These are phyloP conservation scores for Aschersonia sp. DNA, from an alignment of 2,329 filamentous ascomycete genomes.

Conservation along the genomic window DNA sequence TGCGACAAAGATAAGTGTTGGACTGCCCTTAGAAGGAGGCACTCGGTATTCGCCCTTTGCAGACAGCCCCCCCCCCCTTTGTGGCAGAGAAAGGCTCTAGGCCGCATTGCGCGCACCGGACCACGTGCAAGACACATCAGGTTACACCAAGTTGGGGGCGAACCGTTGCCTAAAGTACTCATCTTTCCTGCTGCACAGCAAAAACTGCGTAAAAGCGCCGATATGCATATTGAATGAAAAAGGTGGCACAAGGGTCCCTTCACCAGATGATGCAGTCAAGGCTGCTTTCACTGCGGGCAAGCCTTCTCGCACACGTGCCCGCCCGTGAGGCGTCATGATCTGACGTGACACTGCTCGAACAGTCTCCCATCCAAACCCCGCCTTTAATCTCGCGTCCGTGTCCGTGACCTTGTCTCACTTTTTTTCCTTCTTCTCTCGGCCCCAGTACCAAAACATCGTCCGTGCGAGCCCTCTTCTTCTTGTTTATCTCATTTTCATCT, in stretches of 20 bases:
- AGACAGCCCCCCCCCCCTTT: too few species aligned
- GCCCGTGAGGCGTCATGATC: background rate
- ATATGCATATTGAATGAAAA: too few species aligned
- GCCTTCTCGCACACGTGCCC: background rate
- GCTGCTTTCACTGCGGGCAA: background rate
- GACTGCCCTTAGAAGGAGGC: too few species aligned
- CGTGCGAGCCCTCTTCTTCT: background rate
- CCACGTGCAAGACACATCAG: background rate
- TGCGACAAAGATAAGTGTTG: too few species aligned
- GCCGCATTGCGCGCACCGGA: background rate
- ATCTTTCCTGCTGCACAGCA: too few species aligned
- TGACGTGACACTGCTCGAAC: background rate
- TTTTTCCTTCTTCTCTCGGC: background rate
- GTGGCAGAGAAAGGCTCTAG: too few species aligned
- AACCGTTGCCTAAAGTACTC: background rate
- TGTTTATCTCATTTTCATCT: too few species aligned
- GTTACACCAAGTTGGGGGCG: background rate
- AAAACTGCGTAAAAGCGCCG: too few species aligned
- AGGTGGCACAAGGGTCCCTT: too few species aligned
- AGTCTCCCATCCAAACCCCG: background rate
- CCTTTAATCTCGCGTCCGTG: background rate
- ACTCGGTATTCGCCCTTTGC: too few species aligned
- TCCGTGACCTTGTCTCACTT: background rate
- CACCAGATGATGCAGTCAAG: too few species aligned
- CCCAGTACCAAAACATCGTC: background rate